Conservation (phyloP, 768 basidiomycete species). For the Leccinum variicolor region DNA sequence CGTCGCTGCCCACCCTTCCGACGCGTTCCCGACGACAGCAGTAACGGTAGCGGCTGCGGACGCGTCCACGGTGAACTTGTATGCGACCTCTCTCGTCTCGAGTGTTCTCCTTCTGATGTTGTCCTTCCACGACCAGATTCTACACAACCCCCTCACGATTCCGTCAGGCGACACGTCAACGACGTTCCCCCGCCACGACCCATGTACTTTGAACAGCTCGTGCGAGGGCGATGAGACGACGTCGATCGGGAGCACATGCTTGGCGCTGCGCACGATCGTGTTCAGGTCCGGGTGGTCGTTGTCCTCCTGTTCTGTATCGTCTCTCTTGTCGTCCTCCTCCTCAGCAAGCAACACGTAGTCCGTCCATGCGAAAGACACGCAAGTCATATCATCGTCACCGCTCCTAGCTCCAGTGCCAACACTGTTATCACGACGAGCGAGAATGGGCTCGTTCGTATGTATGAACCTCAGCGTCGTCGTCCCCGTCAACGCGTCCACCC, state of each 20-base stretch:
- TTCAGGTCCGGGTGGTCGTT: background rate
- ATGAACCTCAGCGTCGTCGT: conserved; percentile 23
- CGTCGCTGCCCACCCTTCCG: conserved; percentile 1
- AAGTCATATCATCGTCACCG: background rate
- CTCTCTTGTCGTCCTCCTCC: background rate
- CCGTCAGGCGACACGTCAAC: conserved; percentile 15
- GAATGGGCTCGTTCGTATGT: conserved; percentile 3
- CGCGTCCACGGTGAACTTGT: conserved; percentile 20
- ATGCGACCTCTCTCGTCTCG: background rate
- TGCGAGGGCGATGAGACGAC: background rate
- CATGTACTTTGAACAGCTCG: conserved; percentile 7
- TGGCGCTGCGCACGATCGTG: conserved; percentile 7
- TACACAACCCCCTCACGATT: conserved; percentile 12
- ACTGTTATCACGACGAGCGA: background rate
- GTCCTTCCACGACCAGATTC: background rate
- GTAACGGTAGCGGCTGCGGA: background rate
- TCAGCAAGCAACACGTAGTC: conserved; percentile 11
- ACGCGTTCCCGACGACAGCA: conserved; percentile 13
- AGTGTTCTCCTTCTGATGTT: background rate
- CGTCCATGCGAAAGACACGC: conserved; percentile 10
- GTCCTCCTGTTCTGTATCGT: background rate
- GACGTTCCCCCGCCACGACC: conserved; percentile 13
- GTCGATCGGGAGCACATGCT: conserved; percentile 8
- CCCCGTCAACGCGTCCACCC: conserved; percentile 3
- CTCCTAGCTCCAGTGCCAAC: background rate